These are phyloP conservation scores for Nakazawaea wyomingensis DNA, from an alignment of 805 yeast genomes.

Conservation along the genomic window DNA sequence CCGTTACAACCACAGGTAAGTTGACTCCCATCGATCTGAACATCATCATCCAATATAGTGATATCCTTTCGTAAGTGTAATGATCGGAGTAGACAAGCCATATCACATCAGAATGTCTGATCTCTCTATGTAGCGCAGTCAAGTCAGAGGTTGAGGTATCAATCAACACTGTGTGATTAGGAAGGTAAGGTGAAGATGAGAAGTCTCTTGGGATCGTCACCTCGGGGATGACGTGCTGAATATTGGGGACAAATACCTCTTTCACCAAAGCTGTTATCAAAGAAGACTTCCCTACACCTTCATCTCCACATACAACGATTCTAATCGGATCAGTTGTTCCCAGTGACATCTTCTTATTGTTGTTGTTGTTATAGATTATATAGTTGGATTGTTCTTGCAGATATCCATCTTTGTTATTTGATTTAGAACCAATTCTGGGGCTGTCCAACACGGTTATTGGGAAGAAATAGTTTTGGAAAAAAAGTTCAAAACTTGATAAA, in stretches of 20 bases:
- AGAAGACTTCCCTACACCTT: conserved; percentile 81
- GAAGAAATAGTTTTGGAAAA: too few relatives aligned
- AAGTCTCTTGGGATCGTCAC: conserved; percentile 76
- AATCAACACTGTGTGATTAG: conserved; percentile 62
- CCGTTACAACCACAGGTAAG: conserved; percentile 85
- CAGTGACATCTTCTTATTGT: not conserved
- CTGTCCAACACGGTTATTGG: too few relatives aligned
- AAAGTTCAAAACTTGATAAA: too few relatives aligned
- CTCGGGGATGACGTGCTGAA: conserved; percentile 78
- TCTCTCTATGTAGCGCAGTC: conserved; percentile 56
- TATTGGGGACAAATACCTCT: conserved; percentile 70
- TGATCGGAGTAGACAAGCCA: conserved; percentile 95
- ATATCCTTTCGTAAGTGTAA: conserved; percentile 87
- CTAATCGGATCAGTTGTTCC: conserved; percentile 47
- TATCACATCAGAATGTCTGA: conserved; percentile 82
- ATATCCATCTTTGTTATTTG: not conserved
- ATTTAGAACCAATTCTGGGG: not conserved
- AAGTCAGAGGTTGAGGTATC: conserved; percentile 77
- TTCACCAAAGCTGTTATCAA: conserved; percentile 76
- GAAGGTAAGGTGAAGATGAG: conserved; percentile 52
- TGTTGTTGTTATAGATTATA: not conserved
- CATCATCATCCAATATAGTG: conserved; percentile 92
- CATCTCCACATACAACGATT: conserved; percentile 93
- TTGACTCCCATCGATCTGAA: conserved; percentile 92
- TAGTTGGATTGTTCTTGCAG: too few relatives aligned